Percentiles rank a stretch among this genome's conserved stretches.
Conservation (phyloP, 352 stramenopile species). For the Phytophthora podocarpi region DNA sequence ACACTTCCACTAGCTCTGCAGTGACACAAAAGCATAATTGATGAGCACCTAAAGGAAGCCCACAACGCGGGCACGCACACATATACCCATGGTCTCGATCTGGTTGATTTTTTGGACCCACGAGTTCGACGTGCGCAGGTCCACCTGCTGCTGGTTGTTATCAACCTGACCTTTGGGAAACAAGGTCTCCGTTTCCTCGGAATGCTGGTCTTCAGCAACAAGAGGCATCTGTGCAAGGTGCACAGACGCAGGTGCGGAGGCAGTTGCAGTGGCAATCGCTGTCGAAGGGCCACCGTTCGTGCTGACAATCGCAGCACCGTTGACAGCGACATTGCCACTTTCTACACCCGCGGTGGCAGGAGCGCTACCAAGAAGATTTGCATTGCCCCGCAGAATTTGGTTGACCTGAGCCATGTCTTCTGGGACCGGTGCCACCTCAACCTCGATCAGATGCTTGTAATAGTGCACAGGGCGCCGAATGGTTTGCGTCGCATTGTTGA, state of each 20-base stretch:
- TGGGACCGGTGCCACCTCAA: constrained; percentile 60
- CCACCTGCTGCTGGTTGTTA: constrained; percentile 93
- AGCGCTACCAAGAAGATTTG: constrained; percentile 40
- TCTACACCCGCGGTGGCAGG: background rate
- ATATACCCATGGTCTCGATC: constrained; percentile 69
- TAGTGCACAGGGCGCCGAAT: constrained; percentile 93
- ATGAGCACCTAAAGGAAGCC: background rate
- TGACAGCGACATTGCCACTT: constrained; percentile 12
- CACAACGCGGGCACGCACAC: background rate
- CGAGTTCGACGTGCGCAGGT: constrained; percentile 92
- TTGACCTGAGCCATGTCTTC: constrained; percentile 53
- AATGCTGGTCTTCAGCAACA: constrained; percentile 83
- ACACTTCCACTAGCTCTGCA: constrained; percentile 78
- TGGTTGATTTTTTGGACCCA: constrained; percentile 89
- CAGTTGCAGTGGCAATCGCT: constrained; percentile 7
- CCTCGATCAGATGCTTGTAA: constrained; percentile 89
- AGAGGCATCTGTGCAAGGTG: constrained; percentile 90
- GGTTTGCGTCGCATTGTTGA: constrained; percentile 98
- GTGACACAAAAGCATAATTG: constrained; percentile 2
- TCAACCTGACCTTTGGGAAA: constrained; percentile 84
- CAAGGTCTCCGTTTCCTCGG: constrained; percentile 50
- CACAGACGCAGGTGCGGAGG: constrained; percentile 72
- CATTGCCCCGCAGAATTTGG: constrained; percentile 59
- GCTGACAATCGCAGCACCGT: constrained; percentile 36
- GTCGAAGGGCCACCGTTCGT: constrained; percentile 19